These are phyloP conservation scores for Leishmania major DNA, from an alignment of 208 protist genomes.

Conservation along the genomic window DNA sequence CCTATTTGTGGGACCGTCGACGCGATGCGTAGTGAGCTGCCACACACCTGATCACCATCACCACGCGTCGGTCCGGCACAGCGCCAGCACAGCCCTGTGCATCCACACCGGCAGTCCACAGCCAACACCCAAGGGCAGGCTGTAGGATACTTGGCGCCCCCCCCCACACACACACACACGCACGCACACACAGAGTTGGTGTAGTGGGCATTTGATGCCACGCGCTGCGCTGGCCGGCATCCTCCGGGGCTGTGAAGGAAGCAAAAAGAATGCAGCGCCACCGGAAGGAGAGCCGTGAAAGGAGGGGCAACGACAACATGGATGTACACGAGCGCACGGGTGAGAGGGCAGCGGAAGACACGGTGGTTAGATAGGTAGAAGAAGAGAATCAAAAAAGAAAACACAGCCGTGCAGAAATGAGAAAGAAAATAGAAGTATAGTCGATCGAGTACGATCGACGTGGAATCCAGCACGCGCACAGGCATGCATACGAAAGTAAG, in stretches of 20 bases:
- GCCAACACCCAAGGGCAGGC: neutral
- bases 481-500: too few relatives aligned
- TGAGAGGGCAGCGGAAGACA: too few relatives aligned
- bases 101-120: neutral
- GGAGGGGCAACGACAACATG: too few relatives aligned
- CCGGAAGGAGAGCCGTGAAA: too few relatives aligned
- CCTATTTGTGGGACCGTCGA: neutral
- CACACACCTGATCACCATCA: neutral
- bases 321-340: neutral
- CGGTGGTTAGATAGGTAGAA: too few relatives aligned
- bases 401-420: too few relatives aligned
- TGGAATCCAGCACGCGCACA: too few relatives aligned
- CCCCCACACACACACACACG: neutral
- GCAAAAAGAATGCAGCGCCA: neutral
- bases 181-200: neutral
- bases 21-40: neutral
- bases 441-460: too few relatives aligned
- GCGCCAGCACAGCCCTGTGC: neutral
- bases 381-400: too few relatives aligned
- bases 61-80: neutral
- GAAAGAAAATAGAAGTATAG: too few relatives aligned
- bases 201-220: neutral
- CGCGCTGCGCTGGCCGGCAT: neutral
- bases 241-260: neutral
- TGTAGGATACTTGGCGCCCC: neutral